Evolutionary conservation across 805 yeast species (phyloP).

Genomic region (Candida anglica): DNA sequence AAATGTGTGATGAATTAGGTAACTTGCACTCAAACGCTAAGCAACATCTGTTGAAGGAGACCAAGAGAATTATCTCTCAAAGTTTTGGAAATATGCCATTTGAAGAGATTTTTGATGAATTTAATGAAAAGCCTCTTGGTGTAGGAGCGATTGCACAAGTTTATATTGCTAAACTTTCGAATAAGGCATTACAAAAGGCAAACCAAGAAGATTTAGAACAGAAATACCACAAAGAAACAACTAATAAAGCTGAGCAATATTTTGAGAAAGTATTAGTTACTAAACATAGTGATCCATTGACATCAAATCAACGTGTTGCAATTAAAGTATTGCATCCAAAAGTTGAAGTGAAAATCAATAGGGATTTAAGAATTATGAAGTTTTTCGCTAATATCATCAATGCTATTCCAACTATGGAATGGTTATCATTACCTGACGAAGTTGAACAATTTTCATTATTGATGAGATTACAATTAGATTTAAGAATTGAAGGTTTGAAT

Average conservation of each 20-base stretch:
- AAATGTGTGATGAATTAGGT: conserved; percentile 72
- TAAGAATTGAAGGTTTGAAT: conserved; percentile 86
- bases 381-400: conserved; percentile 73
- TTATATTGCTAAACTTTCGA: conserved; percentile 64
- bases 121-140: conserved; percentile 74
- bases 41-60: conserved; percentile 61
- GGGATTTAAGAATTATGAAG: conserved; percentile 83
- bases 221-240: conserved; percentile 10
- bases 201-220: conserved; percentile 19
- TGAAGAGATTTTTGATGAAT: conserved; percentile 78
- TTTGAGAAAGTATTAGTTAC: conserved; percentile 33
- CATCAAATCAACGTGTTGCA: conserved; percentile 64
- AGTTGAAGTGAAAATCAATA: conserved; percentile 63
- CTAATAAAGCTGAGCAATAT: conserved; percentile 12
- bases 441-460: conserved; percentile 81
- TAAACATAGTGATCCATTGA: conserved; percentile 25
- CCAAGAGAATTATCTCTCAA: conserved; percentile 53
- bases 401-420: conserved; percentile 88
- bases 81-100: conserved; percentile 56
- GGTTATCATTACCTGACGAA: conserved; percentile 94
- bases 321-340: conserved; percentile 90
- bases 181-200: conserved; percentile 36
- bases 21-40: conserved; percentile 79
- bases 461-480: conserved; percentile 86
- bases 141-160: conserved; percentile 99